Conservation (phyloP, 2,329 filamentous ascomycete species). For the Cladophialophora yegresii region DNA sequence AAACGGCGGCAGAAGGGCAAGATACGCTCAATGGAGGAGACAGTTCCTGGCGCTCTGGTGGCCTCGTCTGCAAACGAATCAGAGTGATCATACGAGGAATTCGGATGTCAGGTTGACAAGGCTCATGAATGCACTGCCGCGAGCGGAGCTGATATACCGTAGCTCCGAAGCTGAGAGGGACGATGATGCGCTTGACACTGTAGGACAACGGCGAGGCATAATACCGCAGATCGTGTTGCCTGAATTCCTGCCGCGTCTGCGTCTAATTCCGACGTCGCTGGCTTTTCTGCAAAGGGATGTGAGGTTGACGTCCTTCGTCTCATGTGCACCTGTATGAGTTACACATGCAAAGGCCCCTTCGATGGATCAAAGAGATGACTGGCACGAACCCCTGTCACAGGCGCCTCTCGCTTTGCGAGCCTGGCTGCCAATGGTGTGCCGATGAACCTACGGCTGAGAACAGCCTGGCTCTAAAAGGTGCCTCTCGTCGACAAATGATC, state of each 20-base stretch:
- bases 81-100: not conserved
- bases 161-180: not conserved
- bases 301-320: not conserved
- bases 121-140: not conserved
- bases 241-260: not conserved
- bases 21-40: not conserved
- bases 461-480: not conserved
- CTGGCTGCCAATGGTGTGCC: not conserved
- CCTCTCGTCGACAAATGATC: not conserved
- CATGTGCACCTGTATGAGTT: not conserved
- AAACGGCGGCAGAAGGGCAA: not conserved
- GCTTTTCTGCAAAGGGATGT: not conserved
- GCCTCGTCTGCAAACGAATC: not conserved
- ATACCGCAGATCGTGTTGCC: not conserved
- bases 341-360: not conserved
- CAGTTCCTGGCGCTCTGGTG: not conserved
- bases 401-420: not conserved
- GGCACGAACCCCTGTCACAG: not conserved
- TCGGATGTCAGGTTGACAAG: not conserved
- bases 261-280: not conserved
- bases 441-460: not conserved
- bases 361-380: not conserved
- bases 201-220: not conserved
- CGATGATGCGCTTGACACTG: too few species aligned
- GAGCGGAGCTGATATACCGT: not conserved